phyloP scores from a whole-genome alignment of 2,329 filamentous ascomycete genomes.

The Microsporum audouinii region DNA sequence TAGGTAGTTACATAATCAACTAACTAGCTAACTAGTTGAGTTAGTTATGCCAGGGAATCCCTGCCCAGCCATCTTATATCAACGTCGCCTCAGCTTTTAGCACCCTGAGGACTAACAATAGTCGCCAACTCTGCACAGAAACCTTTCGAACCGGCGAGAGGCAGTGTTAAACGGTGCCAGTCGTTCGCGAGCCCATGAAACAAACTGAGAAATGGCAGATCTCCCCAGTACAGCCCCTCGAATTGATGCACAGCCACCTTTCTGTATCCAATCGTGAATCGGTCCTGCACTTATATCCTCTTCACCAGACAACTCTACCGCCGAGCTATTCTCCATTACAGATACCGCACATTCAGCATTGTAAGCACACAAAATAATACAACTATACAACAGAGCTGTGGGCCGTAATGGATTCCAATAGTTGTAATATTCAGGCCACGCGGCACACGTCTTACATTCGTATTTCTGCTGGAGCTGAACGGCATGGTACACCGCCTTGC shows the following conservation, averaged over 20 bases:
- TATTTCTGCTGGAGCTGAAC: not conserved
- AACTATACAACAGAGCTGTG: not conserved
- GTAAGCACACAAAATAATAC: not conserved
- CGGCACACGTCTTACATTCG: not conserved
- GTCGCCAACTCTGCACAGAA: not conserved
- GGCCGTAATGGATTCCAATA: not conserved
- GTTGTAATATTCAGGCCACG: not conserved
- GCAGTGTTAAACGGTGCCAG: not conserved
- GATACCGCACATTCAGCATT: not conserved
- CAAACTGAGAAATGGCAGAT: not conserved
- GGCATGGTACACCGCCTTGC: not conserved
- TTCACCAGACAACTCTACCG: not conserved
- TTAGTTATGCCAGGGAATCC: no score
- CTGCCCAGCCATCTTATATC: no score
- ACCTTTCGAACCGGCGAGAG: not conserved
- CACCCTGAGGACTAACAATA: not conserved
- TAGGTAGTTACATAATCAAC: no score
- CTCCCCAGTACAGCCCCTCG: not conserved
- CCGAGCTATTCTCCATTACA: not conserved
- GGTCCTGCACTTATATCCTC: not conserved
- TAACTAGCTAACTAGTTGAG: no score
- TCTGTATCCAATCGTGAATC: not conserved
- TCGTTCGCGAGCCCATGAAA: not conserved
- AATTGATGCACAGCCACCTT: not conserved
- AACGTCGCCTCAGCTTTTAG: no score